These are phyloP conservation scores for Epichloe gansuensis DNA, from an alignment of 2,329 filamentous ascomycete genomes.

Conservation along the genomic window DNA sequence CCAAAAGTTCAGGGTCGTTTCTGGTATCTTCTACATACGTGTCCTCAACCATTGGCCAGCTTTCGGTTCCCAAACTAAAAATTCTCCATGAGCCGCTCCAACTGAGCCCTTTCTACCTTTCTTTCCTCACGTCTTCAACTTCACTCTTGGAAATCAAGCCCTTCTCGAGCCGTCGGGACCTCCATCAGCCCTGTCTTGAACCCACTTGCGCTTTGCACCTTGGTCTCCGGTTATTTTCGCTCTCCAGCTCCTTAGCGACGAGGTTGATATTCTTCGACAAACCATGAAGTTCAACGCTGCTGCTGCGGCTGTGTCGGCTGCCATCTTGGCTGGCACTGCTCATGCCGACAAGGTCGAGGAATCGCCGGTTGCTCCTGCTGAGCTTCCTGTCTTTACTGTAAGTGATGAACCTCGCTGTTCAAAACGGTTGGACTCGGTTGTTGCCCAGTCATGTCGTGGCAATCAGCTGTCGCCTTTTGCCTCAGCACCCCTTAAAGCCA, in stretches of 20 bases:
- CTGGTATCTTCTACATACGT: slow-evolving; percentile 6
- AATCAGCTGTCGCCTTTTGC: not conserved
- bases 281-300: slow-evolving; percentile 77
- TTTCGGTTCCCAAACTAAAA: not conserved
- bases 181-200: slow-evolving; percentile 6
- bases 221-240: slow-evolving; percentile 1
- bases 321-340: slow-evolving; percentile 56
- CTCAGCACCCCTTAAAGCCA: not conserved
- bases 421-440: not conserved
- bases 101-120: slow-evolving; percentile 12
- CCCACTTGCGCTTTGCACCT: slow-evolving; percentile 14
- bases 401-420: slow-evolving; percentile 24
- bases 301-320: slow-evolving; percentile 62
- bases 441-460: not conserved
- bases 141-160: slow-evolving; percentile 15
- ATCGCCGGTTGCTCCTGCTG: slow-evolving; percentile 45
- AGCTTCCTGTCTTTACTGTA: slow-evolving; percentile 80
- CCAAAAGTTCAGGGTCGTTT: not conserved
- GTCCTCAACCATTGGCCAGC: slow-evolving; percentile 12
- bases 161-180: slow-evolving; percentile 17
- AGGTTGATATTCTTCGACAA: slow-evolving; percentile 11
- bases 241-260: slow-evolving; percentile 32
- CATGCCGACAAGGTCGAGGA: slow-evolving; percentile 55
- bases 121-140: slow-evolving; percentile 12
- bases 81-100: slow-evolving; percentile 4